A percentile compares a stretch with the other conserved stretches of the same genome.
Conservation (phyloP, 495 filamentous ascomycete genomes). For the Neurospora intermedia region DNA sequence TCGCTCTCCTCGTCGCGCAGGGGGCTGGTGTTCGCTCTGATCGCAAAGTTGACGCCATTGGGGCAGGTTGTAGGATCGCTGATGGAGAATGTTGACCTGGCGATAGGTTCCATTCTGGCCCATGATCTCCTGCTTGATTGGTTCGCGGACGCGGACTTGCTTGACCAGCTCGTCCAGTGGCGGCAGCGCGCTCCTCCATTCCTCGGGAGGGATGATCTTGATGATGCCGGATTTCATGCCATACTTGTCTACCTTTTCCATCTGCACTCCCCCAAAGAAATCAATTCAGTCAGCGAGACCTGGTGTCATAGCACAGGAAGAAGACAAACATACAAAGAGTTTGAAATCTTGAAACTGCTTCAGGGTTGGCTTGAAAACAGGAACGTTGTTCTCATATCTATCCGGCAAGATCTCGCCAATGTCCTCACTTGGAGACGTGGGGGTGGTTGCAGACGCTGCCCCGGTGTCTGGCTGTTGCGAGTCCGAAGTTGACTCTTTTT, state of each 20-base stretch:
- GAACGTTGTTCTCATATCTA: constrained; percentile 83
- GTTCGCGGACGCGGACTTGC: constrained; percentile 85
- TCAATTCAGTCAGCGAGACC: background rate
- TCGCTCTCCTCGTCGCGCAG: constrained; percentile 84
- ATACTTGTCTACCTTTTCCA: constrained; percentile 80
- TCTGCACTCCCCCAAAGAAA: constrained; percentile 23
- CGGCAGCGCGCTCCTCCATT: constrained; percentile 80
- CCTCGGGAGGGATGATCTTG: constrained; percentile 86
- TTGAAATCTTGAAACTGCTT: constrained; percentile 88
- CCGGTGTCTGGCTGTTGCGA: background rate
- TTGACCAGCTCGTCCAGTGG: constrained; percentile 77
- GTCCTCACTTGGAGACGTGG: constrained; percentile 32
- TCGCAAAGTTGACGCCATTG: constrained; percentile 90
- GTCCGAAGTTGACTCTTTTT: background rate
- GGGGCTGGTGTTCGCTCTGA: constrained; percentile 89
- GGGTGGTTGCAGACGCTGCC: background rate
- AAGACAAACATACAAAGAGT: constrained; percentile 47
- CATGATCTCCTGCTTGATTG: constrained; percentile 95
- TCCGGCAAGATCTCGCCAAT: constrained; percentile 68
- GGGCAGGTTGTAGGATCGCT: constrained; percentile 88
- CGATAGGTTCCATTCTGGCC: constrained; percentile 88
- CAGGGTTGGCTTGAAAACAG: constrained; percentile 94
- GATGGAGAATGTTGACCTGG: constrained; percentile 90
- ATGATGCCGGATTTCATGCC: constrained; percentile 96
- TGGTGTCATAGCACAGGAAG: background rate